Base-by-base conservation (phyloP, 2,329 filamentous ascomycete species). In the Rhynchosporium graminicola region DNA sequence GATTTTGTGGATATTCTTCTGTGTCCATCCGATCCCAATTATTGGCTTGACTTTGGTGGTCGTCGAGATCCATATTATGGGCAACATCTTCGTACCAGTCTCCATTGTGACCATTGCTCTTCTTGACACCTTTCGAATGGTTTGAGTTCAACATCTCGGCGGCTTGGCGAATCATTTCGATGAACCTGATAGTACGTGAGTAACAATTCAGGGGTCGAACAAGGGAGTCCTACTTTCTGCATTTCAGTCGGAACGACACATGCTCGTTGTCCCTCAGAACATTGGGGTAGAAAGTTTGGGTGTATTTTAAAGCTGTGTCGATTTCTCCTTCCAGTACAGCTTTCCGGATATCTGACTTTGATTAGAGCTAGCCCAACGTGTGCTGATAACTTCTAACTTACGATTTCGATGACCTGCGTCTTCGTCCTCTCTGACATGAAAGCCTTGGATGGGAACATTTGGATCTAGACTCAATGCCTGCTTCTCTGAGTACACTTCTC, bases 301-400 rank as follows among this genome's bases (percentile, higher is more conserved):
- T 96, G 70, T 88, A 84, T 74, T 92, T 89, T n/a, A 98, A 81
- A 0, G 94, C 94, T 69, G 84, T 87, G 76, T 98, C 95, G 63
- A 99, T 91, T 71, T 99, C 91, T 28, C 95, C 95, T 63, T 96
- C 90, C 2, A 98, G 81, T 52, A 99, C 92, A 0, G 93, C 90
- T 66, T 86, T 83, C 60, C 95, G 87, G 66, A 98, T 97, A 74
- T 87, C 91, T 97, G 68, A 59, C 60, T 8, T 45, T 51, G 57
- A 13, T 63, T 55, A 61, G 43, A 50, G 15, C 15, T n/a, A 15
- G 9, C 43, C 9, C 36, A 6, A 38, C 42, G 29, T 15, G 13
- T 46, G 5, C 20, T 9, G 29, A n/a, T 15, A 31, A 65, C n/a
- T 3, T 10, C 3, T 20, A 40, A 76, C 87, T 74, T 79, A 95